Evolutionary conservation across 352 stramenopile genomes (phyloP).

Genomic region (Globisporangium ultimum): DNA sequence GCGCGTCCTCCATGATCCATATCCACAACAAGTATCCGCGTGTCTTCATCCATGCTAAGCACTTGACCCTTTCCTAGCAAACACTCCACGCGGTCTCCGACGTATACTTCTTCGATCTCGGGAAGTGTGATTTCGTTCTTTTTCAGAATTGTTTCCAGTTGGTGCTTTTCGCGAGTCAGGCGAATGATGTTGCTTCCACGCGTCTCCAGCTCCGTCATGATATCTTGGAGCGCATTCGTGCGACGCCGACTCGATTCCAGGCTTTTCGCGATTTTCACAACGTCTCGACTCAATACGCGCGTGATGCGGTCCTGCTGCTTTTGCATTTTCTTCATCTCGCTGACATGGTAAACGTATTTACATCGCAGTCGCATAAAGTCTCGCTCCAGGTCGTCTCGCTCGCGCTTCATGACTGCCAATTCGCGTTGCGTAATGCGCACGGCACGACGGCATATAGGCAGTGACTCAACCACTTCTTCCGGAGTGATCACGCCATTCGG

Average conservation of each 20-base stretch:
- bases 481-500: conserved; percentile 50
- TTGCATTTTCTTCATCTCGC: conserved; percentile 66
- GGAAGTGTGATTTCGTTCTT: conserved; percentile 39
- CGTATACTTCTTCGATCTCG: conserved; percentile 59
- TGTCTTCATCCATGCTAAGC: conserved; percentile 30
- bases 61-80: conserved; percentile 46
- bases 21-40: conserved; percentile 40
- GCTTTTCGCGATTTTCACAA: conserved; percentile 46
- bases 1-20: conserved; percentile 37
- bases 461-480: conserved; percentile 70
- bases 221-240: conserved; percentile 71
- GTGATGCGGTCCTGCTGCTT: conserved; percentile 69
- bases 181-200: conserved; percentile 48
- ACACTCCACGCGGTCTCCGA: conserved; percentile 52
- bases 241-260: conserved; percentile 67
- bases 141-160: conserved; percentile 47
- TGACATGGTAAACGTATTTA: conserved; percentile 60
- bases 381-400: conserved; percentile 75
- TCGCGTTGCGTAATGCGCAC: conserved; percentile 78
- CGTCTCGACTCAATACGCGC: conserved; percentile 33
- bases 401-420: conserved; percentile 56
- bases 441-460: conserved; percentile 58
- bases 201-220: conserved; percentile 76
- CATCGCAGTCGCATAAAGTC: conserved; percentile 64
- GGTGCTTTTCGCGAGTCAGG: conserved; percentile 62